Evolutionary conservation across 2,329 filamentous ascomycete species (phyloP).

Genomic region (Monosporascus sp.): DNA sequence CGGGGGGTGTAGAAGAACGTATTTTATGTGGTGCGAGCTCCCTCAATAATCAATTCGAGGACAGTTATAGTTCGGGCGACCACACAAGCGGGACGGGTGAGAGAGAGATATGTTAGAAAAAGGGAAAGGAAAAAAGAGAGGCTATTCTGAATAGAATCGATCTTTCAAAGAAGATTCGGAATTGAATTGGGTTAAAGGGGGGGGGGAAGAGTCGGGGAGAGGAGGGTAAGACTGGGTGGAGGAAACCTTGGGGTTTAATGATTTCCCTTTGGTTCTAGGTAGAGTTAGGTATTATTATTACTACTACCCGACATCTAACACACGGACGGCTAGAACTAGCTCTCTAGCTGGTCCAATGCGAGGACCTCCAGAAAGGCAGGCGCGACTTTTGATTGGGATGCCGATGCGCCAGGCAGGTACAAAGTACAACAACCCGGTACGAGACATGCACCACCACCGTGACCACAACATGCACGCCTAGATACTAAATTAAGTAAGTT

Average conservation of each 20-base stretch:
- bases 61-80: constrained; percentile 21
- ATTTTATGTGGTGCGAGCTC: too few species aligned
- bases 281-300: constrained; percentile 1
- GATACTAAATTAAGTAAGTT: too few species aligned
- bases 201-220: constrained; percentile 20
- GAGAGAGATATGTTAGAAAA: constrained; percentile 20
- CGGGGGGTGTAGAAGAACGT: too few species aligned
- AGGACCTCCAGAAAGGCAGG: background rate
- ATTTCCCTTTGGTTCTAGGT: constrained; percentile 21
- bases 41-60: too few species aligned
- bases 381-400: background rate
- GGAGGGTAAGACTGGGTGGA: constrained; percentile 22
- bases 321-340: background rate
- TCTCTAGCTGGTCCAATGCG: background rate
- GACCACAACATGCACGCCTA: too few species aligned
- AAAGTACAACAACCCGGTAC: background rate
- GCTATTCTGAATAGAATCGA: constrained; percentile 34
- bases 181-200: constrained; percentile 27
- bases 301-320: background rate
- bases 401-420: background rate
- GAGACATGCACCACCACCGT: too few species aligned
- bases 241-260: constrained; percentile 30
- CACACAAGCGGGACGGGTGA: constrained; percentile 25
- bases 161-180: constrained; percentile 30
- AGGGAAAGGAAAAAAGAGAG: constrained; percentile 34